Evolutionary conservation across 1,139 yeast genomes (phyloP).

Genomic region (Hanseniaspora sp.): DNA sequence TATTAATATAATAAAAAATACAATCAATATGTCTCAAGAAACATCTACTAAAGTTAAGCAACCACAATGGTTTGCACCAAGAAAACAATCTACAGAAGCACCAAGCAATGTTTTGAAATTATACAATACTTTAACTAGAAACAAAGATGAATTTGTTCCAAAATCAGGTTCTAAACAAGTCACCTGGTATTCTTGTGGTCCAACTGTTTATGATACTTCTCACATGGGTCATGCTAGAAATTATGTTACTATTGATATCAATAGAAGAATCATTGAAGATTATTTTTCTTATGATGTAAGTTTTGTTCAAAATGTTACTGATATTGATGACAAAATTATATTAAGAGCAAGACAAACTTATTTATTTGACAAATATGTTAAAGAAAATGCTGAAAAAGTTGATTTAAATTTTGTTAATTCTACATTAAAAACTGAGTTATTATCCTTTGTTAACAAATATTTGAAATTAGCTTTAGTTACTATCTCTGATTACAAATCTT

Average conservation of each 20-base stretch:
- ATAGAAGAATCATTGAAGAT: conserved; percentile 75
- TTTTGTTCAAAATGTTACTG: conserved; percentile 93
- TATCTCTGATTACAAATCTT: conserved; percentile 37
- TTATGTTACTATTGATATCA: conserved; percentile 87
- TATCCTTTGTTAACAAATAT: conserved; percentile 44
- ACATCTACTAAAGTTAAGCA: conserved; percentile 29
- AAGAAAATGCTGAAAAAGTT: conserved; percentile 31
- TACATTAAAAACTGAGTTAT: conserved; percentile 32
- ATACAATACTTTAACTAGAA: conserved; percentile 74
- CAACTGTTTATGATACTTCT: conserved; percentile 92
- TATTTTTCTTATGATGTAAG: conserved; percentile 80
- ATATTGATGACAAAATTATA: conserved; percentile 93
- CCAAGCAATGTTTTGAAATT: conserved; percentile 35
- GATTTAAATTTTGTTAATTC: conserved; percentile 34
- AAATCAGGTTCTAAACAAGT: conserved; percentile 45
- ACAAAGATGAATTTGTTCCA: conserved; percentile 68
- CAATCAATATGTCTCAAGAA: conserved; percentile 11
- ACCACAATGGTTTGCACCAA: conserved; percentile 37
- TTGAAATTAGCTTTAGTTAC: conserved; percentile 33
- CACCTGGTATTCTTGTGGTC: conserved; percentile 97
- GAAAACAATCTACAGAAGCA: conserved; percentile 16
- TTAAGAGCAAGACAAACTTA: conserved; percentile 85
- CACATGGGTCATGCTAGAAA: conserved; percentile 99
- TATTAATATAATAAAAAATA: neutral
- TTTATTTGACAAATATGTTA: conserved; percentile 51